Percentiles rank a stretch among this genome's conserved stretches.
Evolutionary conservation across 257 asterid genomes (phyloP).

Genomic region (Solanum ahanhuiri): DNA sequence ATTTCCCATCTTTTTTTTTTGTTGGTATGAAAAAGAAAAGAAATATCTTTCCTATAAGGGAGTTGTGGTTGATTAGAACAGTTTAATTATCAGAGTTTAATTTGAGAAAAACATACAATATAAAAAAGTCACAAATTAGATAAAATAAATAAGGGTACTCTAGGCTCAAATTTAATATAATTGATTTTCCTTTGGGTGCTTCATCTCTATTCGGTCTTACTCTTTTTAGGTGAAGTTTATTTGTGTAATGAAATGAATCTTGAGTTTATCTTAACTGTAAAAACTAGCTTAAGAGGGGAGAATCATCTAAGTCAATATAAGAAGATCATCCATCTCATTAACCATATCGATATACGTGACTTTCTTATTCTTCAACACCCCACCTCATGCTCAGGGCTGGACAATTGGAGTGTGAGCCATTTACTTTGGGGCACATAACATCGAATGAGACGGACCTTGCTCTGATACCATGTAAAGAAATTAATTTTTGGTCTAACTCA

Average conservation of each 20-base stretch:
- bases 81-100: not conserved
- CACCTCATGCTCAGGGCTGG: not conserved
- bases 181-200: not conserved
- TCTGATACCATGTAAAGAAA: no score
- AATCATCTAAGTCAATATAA: no score
- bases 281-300: not conserved
- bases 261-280: not conserved
- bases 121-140: not conserved
- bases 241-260: not conserved
- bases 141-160: not conserved
- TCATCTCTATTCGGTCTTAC: not conserved
- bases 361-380: no score
- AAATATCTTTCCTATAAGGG: no score
- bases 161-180: not conserved
- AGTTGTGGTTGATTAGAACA: not conserved
- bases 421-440: no score
- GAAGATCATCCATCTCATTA: not conserved
- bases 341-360: fast-evolving
- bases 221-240: not conserved
- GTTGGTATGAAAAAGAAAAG: not conserved
- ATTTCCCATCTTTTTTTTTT: not conserved
- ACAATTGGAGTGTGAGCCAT: not conserved
- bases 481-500: no score
- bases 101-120: not conserved
- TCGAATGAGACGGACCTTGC: not conserved